Evolutionary conservation across 257 asterid species (phyloP).

Genomic region (Gentiana straminea): DNA sequence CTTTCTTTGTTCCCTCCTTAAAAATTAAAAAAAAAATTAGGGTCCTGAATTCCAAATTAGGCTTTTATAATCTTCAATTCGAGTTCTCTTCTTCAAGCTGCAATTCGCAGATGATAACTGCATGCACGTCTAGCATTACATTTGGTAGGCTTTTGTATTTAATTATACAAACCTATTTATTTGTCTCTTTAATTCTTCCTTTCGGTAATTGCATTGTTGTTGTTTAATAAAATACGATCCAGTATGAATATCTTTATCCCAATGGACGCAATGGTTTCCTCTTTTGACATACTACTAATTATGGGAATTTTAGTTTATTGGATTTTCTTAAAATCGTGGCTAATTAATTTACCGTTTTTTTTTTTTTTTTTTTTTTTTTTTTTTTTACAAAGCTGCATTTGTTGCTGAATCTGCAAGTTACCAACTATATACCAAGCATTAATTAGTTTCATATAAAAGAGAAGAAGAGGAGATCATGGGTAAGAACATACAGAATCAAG

Average conservation of each 20-base stretch:
- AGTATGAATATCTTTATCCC: background rate
- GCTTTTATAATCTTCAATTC: background rate
- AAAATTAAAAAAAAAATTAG: no score
- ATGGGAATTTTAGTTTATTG: background rate
- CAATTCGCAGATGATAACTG: background rate
- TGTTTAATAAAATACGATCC: background rate
- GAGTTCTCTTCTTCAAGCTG: background rate
- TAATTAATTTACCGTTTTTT: background rate
- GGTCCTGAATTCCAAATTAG: background rate
- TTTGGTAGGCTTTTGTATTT: background rate
- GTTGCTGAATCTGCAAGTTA: background rate
- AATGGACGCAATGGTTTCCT: background rate
- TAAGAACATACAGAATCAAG: conserved; percentile 26
- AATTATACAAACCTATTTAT: background rate
- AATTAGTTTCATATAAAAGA: no score
- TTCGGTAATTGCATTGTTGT: background rate
- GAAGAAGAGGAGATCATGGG: conserved; percentile 18
- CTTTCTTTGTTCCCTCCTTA: background rate
- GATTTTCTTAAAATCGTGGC: no score
- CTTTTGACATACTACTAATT: background rate
- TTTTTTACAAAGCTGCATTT: background rate
- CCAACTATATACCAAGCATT: background rate
- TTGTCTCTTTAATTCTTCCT: background rate
- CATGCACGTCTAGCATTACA: background rate
- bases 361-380: no score